Evolutionary conservation across 176 grass and related monocot genomes (phyloP).

Genomic region (Juncus effusus): DNA sequence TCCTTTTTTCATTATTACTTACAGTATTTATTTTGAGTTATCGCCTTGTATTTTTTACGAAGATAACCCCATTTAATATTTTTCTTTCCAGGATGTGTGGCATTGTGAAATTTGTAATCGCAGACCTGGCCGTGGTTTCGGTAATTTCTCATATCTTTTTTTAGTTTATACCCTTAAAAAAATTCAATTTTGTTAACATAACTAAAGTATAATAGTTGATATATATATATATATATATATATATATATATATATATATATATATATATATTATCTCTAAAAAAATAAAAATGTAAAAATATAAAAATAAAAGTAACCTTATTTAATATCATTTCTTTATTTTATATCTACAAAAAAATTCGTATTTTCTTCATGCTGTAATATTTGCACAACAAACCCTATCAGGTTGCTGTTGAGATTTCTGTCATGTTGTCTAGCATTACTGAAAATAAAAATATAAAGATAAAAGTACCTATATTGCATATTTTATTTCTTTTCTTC

Average conservation of each 20-base stretch:
- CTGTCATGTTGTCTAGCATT: too few species aligned
- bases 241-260: neutral
- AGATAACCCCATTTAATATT: neutral
- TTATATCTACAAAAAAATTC: neutral
- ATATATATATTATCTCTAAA: neutral
- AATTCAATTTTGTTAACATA: slow-evolving; percentile 6
- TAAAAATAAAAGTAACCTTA: too few species aligned
- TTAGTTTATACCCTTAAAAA: neutral
- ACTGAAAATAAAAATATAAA: slow-evolving; percentile 5
- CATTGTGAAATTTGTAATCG: slow-evolving; percentile 95
- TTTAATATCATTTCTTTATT: too few species aligned
- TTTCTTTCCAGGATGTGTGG: slow-evolving; percentile 81
- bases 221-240: neutral
- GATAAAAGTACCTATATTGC: slow-evolving; percentile 6
- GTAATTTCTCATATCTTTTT: slow-evolving; percentile 39
- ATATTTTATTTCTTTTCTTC: slow-evolving; percentile 8
- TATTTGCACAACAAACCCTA: too few species aligned
- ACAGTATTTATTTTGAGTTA: slow-evolving; percentile 6
- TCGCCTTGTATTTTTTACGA: slow-evolving; percentile 20
- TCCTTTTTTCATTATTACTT: neutral
- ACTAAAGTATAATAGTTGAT: too few species aligned
- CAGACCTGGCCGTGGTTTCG: slow-evolving; percentile 92
- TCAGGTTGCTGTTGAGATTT: too few species aligned
- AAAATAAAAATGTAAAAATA: too few species aligned
- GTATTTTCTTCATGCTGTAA: neutral